These are phyloP conservation scores for Curvularia eragrostidis DNA, from an alignment of 2,329 filamentous ascomycete genomes.

Conservation along the genomic window DNA sequence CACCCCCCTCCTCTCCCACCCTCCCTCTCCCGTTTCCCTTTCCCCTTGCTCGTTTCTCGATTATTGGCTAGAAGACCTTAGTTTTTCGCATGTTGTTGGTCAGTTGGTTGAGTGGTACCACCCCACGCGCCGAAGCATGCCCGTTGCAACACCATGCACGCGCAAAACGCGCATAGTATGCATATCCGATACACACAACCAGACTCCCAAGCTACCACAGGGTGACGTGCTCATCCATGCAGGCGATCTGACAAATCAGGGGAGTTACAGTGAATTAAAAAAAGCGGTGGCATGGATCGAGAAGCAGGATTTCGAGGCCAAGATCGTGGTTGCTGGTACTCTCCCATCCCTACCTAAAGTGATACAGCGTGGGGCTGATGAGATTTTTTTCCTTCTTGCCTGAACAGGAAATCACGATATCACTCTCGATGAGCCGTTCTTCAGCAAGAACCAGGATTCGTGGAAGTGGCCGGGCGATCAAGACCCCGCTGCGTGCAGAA, in stretches of 20 bases:
- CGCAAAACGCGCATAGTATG: slow-evolving; percentile 70
- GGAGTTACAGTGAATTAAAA: slow-evolving; percentile 63
- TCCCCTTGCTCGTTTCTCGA: neutral
- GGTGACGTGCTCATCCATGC: slow-evolving; percentile 80
- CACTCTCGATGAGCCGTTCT: slow-evolving; percentile 71
- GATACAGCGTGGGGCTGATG: slow-evolving; percentile 1
- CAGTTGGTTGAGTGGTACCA: neutral
- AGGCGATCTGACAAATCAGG: slow-evolving; percentile 78
- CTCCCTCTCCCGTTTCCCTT: neutral
- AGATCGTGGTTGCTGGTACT: slow-evolving; percentile 72
- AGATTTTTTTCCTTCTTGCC: neutral
- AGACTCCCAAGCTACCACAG: slow-evolving; percentile 66
- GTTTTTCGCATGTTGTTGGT: neutral
- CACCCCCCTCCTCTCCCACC: neutral
- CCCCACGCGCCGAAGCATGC: neutral
- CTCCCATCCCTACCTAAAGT: slow-evolving; percentile 2
- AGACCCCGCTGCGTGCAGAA: slow-evolving; percentile 60
- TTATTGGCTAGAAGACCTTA: neutral
- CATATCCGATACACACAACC: slow-evolving; percentile 79
- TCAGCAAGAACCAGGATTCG: slow-evolving; percentile 58
- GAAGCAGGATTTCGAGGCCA: slow-evolving; percentile 70
- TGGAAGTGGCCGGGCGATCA: slow-evolving; percentile 66
- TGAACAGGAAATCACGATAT: slow-evolving; percentile 77
- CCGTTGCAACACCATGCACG: neutral
- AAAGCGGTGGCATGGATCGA: slow-evolving; percentile 71